Conservation (phyloP, 2,329 filamentous ascomycete genomes). For the Paecilomyces sp. region DNA sequence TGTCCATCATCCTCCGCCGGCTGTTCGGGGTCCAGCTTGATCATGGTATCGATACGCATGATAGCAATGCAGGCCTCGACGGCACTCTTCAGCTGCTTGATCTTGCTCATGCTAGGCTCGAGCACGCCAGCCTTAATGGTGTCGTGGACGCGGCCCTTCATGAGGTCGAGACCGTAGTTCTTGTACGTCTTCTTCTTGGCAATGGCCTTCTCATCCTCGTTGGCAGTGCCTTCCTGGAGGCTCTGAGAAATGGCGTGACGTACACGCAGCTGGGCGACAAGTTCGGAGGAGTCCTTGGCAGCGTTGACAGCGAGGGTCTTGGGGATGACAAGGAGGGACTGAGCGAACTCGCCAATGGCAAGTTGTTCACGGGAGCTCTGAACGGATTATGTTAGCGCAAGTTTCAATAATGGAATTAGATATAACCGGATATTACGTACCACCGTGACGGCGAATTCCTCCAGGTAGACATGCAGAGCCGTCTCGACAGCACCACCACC, state of each 20-base stretch:
- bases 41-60: slow-evolving; percentile 98
- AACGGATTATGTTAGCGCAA: slow-evolving; percentile 1
- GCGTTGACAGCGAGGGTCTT: slow-evolving; percentile 97
- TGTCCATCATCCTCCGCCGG: slow-evolving; percentile 71
- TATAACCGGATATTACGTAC: slow-evolving; percentile 40
- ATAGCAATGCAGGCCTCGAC: slow-evolving; percentile 98
- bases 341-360: slow-evolving; percentile 94
- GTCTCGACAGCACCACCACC: slow-evolving; percentile 96
- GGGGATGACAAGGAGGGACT: slow-evolving; percentile 86
- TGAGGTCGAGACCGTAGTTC: slow-evolving; percentile 93
- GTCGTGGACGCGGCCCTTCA: slow-evolving; percentile 84
- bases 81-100: slow-evolving; percentile 95
- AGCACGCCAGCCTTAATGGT: slow-evolving; percentile 90
- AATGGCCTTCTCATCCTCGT: slow-evolving; percentile 78
- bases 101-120: slow-evolving; percentile 96
- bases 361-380: slow-evolving; percentile 89
- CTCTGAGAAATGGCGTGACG: slow-evolving; percentile 92
- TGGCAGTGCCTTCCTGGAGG: slow-evolving; percentile 69
- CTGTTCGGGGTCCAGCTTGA: slow-evolving; percentile 92
- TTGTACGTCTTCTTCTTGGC: slow-evolving; percentile 96
- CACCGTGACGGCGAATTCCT: slow-evolving; percentile 96
- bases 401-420: background rate
- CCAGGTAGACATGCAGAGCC: slow-evolving; percentile 97
- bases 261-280: slow-evolving; percentile 90
- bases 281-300: slow-evolving; percentile 90